Conservation (phyloP, 2,329 filamentous ascomycete genomes). For the Colletotrichum australisinense region DNA sequence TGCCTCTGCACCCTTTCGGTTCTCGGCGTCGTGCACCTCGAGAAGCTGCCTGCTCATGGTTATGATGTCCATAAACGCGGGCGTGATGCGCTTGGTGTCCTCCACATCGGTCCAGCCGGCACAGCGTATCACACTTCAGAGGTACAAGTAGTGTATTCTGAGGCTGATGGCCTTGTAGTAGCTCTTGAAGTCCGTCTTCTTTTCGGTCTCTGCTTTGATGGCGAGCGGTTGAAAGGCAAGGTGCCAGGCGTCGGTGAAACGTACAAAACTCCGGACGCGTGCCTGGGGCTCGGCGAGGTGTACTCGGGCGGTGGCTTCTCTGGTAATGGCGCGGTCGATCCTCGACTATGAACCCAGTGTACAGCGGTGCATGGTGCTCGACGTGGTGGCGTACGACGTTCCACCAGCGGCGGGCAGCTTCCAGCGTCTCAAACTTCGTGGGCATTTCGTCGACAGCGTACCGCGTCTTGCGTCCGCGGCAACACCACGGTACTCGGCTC, state of each 20-base stretch:
- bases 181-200: background rate
- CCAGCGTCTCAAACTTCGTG: constrained; percentile 1
- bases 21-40: background rate
- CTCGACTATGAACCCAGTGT: constrained; percentile 14
- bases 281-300: background rate
- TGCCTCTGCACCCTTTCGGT: background rate
- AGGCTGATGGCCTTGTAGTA: constrained; percentile 8
- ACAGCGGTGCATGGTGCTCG: constrained; percentile 9
- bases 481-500: constrained; percentile 20
- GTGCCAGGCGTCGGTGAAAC: constrained; percentile 4
- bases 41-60: constrained; percentile 3
- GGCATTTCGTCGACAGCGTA: constrained; percentile 30
- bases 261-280: background rate
- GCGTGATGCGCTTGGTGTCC: background rate
- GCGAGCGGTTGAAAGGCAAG: constrained; percentile 7
- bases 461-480: background rate
- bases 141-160: constrained; percentile 17
- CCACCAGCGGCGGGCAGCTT: constrained; percentile 17
- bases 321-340: background rate
- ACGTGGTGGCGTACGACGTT: constrained; percentile 10
- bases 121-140: constrained; percentile 13
- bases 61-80: constrained; percentile 6
- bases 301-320: background rate
- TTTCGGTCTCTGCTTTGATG: background rate
- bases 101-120: constrained; percentile 12